These are phyloP conservation scores for Hypoxylon subgilvum DNA, from an alignment of 495 filamentous ascomycete genomes.

Conservation along the genomic window DNA sequence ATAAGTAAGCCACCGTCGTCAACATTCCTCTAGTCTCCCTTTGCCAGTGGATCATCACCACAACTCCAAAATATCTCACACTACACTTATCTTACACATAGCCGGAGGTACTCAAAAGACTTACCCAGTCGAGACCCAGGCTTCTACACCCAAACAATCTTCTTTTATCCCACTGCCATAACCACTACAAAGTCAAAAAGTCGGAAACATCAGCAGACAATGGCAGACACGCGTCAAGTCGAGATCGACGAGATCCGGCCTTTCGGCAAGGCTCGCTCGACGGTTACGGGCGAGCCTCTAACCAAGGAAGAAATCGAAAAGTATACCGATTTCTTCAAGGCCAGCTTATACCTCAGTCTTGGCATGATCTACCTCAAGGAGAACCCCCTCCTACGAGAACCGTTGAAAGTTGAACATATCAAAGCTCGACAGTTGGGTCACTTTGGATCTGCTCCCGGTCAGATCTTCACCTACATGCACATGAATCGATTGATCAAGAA, in stretches of 20 bases:
- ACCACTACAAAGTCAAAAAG: too few relatives aligned
- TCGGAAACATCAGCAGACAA: slow-evolving; percentile 21
- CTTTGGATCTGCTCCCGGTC: slow-evolving; percentile 75
- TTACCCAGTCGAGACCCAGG: too few relatives aligned
- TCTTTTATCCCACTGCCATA: too few relatives aligned
- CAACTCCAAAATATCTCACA: background rate
- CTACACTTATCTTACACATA: slow-evolving; percentile 5
- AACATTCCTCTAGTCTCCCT: slow-evolving; percentile 1
- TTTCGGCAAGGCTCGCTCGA: slow-evolving; percentile 69
- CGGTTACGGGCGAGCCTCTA: slow-evolving; percentile 63
- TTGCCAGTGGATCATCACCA: slow-evolving; percentile 16
- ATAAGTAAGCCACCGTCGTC: slow-evolving; percentile 22
- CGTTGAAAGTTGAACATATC: slow-evolving; percentile 66
- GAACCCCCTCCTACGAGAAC: slow-evolving; percentile 69
- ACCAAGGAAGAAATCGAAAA: slow-evolving; percentile 67
- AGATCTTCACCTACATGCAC: slow-evolving; percentile 77
- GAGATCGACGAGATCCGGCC: slow-evolving; percentile 62
- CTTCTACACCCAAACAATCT: too few relatives aligned
- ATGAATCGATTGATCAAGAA: slow-evolving; percentile 80
- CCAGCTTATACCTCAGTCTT: slow-evolving; percentile 72
- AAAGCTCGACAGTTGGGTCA: slow-evolving; percentile 74
- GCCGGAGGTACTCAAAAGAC: slow-evolving; percentile 11
- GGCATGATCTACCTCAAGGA: slow-evolving; percentile 77
- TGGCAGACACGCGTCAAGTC: slow-evolving; percentile 44
- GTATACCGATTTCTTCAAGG: slow-evolving; percentile 70